Conservation (phyloP, 805 yeast species). For the Cephaloascus fragrans region DNA sequence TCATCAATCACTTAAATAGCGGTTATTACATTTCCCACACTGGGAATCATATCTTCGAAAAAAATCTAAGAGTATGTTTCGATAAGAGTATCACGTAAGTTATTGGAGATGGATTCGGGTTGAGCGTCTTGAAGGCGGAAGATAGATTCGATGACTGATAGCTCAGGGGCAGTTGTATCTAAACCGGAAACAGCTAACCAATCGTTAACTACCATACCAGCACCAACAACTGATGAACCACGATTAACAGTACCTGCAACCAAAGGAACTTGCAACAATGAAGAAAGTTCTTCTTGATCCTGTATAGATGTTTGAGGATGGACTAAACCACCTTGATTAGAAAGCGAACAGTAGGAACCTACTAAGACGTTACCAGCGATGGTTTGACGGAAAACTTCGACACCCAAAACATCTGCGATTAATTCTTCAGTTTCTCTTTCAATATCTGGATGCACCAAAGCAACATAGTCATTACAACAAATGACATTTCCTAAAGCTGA, state of each 20-base stretch:
- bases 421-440: slow-evolving; percentile 99
- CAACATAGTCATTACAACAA: slow-evolving; percentile 98
- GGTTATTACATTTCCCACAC: no score
- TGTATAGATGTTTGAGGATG: slow-evolving; percentile 97
- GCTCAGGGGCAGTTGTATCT: slow-evolving; percentile 97
- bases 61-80: slow-evolving; percentile 68
- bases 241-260: slow-evolving; percentile 98
- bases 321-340: slow-evolving; percentile 96
- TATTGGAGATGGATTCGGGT: slow-evolving; percentile 76
- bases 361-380: slow-evolving; percentile 97
- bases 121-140: slow-evolving; percentile 89
- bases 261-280: slow-evolving; percentile 90
- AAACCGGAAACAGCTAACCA: slow-evolving; percentile 96
- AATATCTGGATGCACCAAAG: slow-evolving; percentile 97
- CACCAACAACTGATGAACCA: slow-evolving; percentile 96
- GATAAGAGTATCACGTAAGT: slow-evolving; percentile 84
- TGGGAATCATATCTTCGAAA: no score
- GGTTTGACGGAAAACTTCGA: slow-evolving; percentile 98
- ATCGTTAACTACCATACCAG: slow-evolving; percentile 97
- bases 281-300: slow-evolving; percentile 96
- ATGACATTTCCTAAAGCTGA: slow-evolving; percentile 97
- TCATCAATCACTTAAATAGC: no score
- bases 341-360: slow-evolving; percentile 89
- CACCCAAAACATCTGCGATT: slow-evolving; percentile 96
- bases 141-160: slow-evolving; percentile 92